These are phyloP conservation scores for Rhodotorula sp. DNA, from an alignment of 1,284 basidiomycete genomes.

Conservation along the genomic window DNA sequence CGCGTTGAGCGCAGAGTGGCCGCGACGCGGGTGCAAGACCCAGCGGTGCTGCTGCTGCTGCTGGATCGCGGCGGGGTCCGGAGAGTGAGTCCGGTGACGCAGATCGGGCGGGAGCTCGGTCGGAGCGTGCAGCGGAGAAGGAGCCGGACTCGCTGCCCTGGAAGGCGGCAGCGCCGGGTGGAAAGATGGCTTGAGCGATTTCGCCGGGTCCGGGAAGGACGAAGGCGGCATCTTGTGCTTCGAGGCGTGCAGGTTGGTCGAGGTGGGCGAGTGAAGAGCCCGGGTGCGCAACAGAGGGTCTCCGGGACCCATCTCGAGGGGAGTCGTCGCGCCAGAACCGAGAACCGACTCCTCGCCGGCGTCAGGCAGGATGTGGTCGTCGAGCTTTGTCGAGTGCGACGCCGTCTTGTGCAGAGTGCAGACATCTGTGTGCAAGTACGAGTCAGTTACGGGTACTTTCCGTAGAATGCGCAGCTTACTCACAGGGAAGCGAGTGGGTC, in stretches of 20 bases:
- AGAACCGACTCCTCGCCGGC: constrained; percentile 24
- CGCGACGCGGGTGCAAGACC: constrained; percentile 76
- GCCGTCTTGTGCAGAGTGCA: constrained; percentile 38
- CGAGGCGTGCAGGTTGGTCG: neutral
- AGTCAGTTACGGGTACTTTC: neutral
- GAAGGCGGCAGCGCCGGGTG: constrained; percentile 38
- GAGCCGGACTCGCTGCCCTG: constrained; percentile 29
- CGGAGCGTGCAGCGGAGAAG: constrained; percentile 32
- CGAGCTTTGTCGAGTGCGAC: constrained; percentile 32
- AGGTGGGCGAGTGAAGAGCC: constrained; percentile 32
- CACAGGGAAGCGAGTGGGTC: constrained; percentile 40
- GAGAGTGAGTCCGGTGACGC: constrained; percentile 1
- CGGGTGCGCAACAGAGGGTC: constrained; percentile 35
- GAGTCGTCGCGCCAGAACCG: constrained; percentile 35
- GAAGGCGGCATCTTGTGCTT: constrained; percentile 30
- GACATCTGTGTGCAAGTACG: constrained; percentile 21
- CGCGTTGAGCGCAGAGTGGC: constrained; percentile 92
- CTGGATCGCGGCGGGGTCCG: neutral
- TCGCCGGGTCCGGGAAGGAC: constrained; percentile 34
- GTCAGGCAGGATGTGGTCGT: constrained; percentile 30
- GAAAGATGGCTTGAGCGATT: constrained; percentile 31
- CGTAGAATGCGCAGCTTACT: neutral
- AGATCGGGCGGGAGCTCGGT: constrained; percentile 13
- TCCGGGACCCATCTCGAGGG: constrained; percentile 37
- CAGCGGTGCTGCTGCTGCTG: constrained; percentile 54